These are phyloP conservation scores for Solanum clarkiae DNA, from an alignment of 257 asterid species.

Conservation along the genomic window DNA sequence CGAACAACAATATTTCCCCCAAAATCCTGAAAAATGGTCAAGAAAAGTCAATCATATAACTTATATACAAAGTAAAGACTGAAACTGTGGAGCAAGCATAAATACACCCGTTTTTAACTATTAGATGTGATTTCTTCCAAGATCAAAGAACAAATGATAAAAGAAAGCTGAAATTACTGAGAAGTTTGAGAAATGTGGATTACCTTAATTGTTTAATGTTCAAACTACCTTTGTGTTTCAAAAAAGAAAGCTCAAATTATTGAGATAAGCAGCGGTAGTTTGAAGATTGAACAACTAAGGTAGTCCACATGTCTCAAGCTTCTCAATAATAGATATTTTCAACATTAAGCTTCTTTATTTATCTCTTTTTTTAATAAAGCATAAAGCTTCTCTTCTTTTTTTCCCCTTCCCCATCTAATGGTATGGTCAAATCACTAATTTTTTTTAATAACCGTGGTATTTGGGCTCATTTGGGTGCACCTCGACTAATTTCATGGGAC, in stretches of 20 bases:
- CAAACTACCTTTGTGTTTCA: neutral
- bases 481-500: neutral
- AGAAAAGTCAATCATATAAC: slow-evolving; percentile 7
- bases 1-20: slow-evolving; percentile 15
- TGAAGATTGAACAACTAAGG: neutral
- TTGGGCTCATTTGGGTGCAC: neutral
- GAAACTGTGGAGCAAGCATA: neutral
- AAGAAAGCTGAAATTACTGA: neutral
- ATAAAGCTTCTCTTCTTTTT: neutral
- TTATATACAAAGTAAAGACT: neutral
- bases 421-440: neutral
- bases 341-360: neutral
- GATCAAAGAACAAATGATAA: neutral
- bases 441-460: neutral
- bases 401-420: neutral
- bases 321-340: neutral
- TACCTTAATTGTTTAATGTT: neutral
- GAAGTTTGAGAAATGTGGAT: neutral
- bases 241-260: neutral
- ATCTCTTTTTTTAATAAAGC: neutral
- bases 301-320: neutral
- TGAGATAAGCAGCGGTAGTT: neutral
- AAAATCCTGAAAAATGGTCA: slow-evolving; percentile 36
- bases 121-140: neutral
- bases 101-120: neutral